Conservation (phyloP, 805 yeast species). For the Metschnikowia santaceciliae region DNA sequence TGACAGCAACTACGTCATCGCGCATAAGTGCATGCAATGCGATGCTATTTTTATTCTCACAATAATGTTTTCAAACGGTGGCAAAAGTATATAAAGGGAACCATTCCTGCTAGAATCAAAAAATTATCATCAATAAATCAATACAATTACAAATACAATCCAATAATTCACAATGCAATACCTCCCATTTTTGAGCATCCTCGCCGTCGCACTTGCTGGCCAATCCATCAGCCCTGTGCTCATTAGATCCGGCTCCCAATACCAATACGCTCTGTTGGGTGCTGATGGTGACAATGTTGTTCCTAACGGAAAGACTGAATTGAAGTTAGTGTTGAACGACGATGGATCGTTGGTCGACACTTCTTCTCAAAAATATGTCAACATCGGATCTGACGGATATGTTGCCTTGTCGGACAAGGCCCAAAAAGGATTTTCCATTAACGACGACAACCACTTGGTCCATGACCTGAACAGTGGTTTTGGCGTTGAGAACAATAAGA, state of each 20-base stretch:
- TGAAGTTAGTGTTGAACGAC: not conserved
- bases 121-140: not conserved
- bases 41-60: not conserved
- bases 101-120: not conserved
- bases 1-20: not conserved
- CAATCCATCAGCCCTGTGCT: not conserved
- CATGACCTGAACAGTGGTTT: constrained; percentile 5
- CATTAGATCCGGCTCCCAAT: not conserved
- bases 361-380: constrained; percentile 4
- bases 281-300: not conserved
- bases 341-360: not conserved
- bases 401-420: constrained; percentile 7
- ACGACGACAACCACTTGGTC: constrained; percentile 8
- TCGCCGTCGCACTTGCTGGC: not conserved
- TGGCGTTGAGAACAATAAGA: constrained; percentile 25
- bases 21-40: not conserved
- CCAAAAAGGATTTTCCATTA: constrained; percentile 4
- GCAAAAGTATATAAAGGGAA: not conserved
- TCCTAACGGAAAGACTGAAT: not conserved
- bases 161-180: not conserved
- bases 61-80: not conserved
- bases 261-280: not conserved
- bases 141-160: not conserved
- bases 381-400: constrained; percentile 3
- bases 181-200: not conserved